Percentiles rank a stretch among this genome's conserved stretches.
These are phyloP conservation scores for Earliella scabrosa DNA, from an alignment of 1,284 basidiomycete genomes.

Conservation along the genomic window DNA sequence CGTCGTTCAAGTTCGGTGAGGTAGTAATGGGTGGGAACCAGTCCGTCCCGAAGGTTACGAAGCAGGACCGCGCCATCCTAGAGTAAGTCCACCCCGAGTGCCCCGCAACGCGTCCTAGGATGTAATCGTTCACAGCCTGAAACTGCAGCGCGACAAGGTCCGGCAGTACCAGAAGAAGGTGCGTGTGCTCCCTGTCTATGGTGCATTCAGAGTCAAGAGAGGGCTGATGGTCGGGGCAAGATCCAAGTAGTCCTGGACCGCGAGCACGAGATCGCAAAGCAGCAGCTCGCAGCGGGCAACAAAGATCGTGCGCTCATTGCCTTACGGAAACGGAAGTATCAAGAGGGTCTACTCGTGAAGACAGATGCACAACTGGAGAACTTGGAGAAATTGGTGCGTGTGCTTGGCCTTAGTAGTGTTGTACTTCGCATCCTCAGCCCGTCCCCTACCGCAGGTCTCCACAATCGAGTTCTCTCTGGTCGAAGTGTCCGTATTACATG, in stretches of 20 bases:
- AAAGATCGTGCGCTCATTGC: constrained; percentile 89
- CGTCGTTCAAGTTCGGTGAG: too few relatives aligned
- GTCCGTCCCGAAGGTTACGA: constrained; percentile 88
- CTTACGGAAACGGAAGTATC: constrained; percentile 90
- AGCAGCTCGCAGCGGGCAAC: constrained; percentile 80
- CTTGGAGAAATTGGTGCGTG: constrained; percentile 84
- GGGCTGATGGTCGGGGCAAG: constrained; percentile 45
- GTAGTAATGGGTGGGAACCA: constrained; percentile 76
- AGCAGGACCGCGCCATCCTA: constrained; percentile 91
- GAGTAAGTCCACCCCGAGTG: constrained; percentile 70
- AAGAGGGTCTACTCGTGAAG: constrained; percentile 85
- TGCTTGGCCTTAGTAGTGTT: too few relatives aligned
- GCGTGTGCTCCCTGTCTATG: constrained; percentile 21
- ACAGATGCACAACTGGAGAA: constrained; percentile 92
- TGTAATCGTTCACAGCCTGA: constrained; percentile 62
- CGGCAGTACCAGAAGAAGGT: constrained; percentile 96
- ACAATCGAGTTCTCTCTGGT: constrained; percentile 97
- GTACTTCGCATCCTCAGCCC: background rate
- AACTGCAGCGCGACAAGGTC: constrained; percentile 94
- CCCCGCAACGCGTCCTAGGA: constrained; percentile 9
- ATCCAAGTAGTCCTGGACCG: constrained; percentile 87
- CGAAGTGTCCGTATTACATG: constrained; percentile 91
- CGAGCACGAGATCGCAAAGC: constrained; percentile 89
- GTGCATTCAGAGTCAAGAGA: background rate
- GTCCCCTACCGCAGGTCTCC: constrained; percentile 67